Percentiles rank a stretch among this genome's conserved stretches.
These are phyloP conservation scores for Carex scoparia DNA, from an alignment of 176 grass and related monocot species.

Conservation along the genomic window DNA sequence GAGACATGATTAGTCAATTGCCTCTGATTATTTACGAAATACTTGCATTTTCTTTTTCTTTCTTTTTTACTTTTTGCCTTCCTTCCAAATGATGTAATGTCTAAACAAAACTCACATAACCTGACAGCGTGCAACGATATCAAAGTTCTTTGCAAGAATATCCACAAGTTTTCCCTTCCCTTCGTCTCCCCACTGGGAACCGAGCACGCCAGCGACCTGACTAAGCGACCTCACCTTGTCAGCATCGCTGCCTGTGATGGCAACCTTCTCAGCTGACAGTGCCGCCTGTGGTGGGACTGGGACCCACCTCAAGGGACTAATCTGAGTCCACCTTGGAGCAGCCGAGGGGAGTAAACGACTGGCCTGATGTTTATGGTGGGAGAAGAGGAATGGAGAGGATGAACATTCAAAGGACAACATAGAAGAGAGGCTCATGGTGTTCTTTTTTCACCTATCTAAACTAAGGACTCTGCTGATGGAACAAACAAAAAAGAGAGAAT, in stretches of 20 bases:
- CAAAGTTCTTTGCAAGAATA: conserved; percentile 73
- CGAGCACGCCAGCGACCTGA: conserved; percentile 83
- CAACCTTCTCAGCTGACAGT: conserved; percentile 31
- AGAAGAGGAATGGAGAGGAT: conserved; percentile 8
- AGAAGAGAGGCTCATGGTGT: conserved; percentile 22
- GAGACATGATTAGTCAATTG: not conserved
- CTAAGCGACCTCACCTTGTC: conserved; percentile 67
- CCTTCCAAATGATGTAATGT: not conserved
- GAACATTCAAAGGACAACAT: conserved; percentile 19
- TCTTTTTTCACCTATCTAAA: too few species aligned
- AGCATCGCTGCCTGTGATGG: not conserved
- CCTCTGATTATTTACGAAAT: not conserved
- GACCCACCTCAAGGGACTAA: not conserved
- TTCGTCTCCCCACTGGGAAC: conserved; percentile 94
- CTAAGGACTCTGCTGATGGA: not conserved
- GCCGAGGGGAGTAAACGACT: not conserved
- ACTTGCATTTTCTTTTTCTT: not conserved
- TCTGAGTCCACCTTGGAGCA: not conserved
- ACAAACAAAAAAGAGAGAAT: not conserved
- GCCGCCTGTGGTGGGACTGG: conserved; percentile 1
- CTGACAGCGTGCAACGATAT: conserved; percentile 94
- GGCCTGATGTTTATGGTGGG: not conserved
- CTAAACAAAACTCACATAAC: conserved; percentile 40
- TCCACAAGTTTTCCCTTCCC: conserved; percentile 91
- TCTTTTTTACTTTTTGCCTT: not conserved